Evolutionary conservation across 257 asterid species (phyloP).

Genomic region (Petrea volubilis): DNA sequence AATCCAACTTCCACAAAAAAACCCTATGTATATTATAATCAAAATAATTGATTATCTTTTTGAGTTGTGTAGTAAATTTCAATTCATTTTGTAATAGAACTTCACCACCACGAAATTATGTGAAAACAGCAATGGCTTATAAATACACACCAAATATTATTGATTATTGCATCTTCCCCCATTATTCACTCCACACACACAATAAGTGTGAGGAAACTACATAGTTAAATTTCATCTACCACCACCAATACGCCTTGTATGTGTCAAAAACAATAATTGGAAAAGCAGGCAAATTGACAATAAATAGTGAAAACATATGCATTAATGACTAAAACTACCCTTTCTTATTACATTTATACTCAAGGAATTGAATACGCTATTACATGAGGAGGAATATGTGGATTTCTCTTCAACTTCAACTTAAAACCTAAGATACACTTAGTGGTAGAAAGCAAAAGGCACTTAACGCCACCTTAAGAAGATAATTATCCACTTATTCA

Average conservation of each 20-base stretch:
- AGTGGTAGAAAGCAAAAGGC: too few species aligned
- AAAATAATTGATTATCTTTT: too few species aligned
- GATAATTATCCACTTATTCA: conserved; percentile 26
- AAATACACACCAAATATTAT: conserved; percentile 15
- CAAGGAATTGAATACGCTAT: conserved; percentile 26
- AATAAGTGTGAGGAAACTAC: not conserved
- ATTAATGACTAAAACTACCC: conserved; percentile 23
- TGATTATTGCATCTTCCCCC: conserved; percentile 13
- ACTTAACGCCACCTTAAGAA: not conserved
- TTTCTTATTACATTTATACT: conserved; percentile 32
- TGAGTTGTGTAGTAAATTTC: too few species aligned
- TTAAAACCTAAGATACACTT: not conserved
- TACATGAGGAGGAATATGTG: conserved; percentile 21
- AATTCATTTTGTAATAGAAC: too few species aligned
- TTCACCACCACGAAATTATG: conserved; percentile 5
- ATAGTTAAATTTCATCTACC: conserved; percentile 24
- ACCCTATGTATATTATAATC: too few species aligned
- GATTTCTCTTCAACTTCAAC: conserved; percentile 17
- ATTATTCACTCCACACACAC: conserved; percentile 13
- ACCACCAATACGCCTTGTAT: conserved; percentile 9
- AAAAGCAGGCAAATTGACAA: conserved; percentile 18
- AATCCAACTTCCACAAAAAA: too few species aligned
- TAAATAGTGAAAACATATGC: conserved; percentile 3
- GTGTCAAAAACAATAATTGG: not conserved
- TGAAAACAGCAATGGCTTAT: not conserved